Evolutionary conservation across 2,329 filamentous ascomycete genomes (phyloP), one percentile per base, ranked within the genome.

Genomic region (Rutstroemia sp.): DNA sequence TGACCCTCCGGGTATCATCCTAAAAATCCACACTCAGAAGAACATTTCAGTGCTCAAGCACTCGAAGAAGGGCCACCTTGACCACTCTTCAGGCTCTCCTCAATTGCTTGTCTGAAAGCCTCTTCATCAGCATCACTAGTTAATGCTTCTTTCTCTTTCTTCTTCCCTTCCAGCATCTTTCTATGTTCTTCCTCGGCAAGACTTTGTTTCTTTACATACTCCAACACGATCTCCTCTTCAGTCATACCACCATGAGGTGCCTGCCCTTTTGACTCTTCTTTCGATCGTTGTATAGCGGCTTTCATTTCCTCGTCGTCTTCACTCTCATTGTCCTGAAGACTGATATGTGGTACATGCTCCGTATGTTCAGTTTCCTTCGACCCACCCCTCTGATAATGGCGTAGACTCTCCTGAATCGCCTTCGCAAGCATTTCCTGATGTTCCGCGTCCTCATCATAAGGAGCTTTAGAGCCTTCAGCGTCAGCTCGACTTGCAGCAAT

Each of bases 171-270:
- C 7, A 42, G n/a, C 44, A 47, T 45, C 46, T 57, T 44, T 52
- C 45, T 63, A 61, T 75, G 71, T 67, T 84, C 76, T 61, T 84
- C 84, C 71, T 92, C 88, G 0, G 80, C 77, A 44, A 89, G 67
- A 68, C 86, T 90, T 73, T 91, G 86, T 73, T 84, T 87, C 76
- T 86, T 88, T 42, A 90, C 78, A 69, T 89, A 90, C 64, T 90
- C 86, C 67, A 92, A 70, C 8, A 91, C 81, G 57, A 87, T 82
- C 56, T 89, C 81, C 67, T 92, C 87, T 66, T 91, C 87, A 0
- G 77, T 80, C 65, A 56, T 38, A 12, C 48, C 34, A 19, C 34
- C 71, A 42, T 10, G n/a, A 19, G 34, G 27, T 42, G 44, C 38
- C 38, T 38, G 53, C 5, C 8, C 36, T 45, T 23, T 8, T 0